Evolutionary conservation across 23 red algal species (phyloP).

Genomic region (Gracilariopsis chorda): DNA sequence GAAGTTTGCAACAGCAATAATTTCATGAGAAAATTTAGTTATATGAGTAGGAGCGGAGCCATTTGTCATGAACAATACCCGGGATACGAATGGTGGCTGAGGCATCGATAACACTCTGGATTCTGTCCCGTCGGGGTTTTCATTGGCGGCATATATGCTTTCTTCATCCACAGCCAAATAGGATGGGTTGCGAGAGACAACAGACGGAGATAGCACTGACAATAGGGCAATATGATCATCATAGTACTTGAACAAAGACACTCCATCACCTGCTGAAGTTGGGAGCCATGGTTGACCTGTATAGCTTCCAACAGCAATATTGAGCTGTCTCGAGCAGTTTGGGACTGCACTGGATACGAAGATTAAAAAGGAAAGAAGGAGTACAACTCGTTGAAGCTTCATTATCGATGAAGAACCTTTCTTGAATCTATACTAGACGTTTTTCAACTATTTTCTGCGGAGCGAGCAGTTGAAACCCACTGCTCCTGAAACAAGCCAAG

Average conservation of each 20-base stretch:
- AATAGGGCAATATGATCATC: not conserved
- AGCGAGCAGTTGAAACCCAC: too few relatives aligned
- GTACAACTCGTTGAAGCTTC: too few relatives aligned
- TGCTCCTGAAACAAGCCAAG: too few relatives aligned
- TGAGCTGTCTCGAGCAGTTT: not conserved
- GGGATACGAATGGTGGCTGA: not conserved
- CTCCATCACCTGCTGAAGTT: not conserved
- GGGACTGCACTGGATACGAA: not conserved
- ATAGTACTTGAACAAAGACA: not conserved
- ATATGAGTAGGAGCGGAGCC: not conserved
- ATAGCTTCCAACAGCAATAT: not conserved
- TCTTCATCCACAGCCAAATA: not conserved
- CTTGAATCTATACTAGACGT: too few relatives aligned
- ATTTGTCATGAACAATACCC: not conserved
- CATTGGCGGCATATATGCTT: not conserved
- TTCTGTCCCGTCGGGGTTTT: not conserved
- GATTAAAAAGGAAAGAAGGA: too few relatives aligned
- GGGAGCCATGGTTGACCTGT: conserved; percentile 14
- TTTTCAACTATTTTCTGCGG: too few relatives aligned
- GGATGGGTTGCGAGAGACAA: not conserved
- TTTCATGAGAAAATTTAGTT: not conserved
- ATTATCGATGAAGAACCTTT: too few relatives aligned
- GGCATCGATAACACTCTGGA: not conserved
- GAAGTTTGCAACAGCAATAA: not conserved
- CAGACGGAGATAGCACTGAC: not conserved